Evolutionary conservation across 257 asterid species (phyloP), one percentile per base, ranked within the genome.

Genomic region (Euphrasia confusa): DNA sequence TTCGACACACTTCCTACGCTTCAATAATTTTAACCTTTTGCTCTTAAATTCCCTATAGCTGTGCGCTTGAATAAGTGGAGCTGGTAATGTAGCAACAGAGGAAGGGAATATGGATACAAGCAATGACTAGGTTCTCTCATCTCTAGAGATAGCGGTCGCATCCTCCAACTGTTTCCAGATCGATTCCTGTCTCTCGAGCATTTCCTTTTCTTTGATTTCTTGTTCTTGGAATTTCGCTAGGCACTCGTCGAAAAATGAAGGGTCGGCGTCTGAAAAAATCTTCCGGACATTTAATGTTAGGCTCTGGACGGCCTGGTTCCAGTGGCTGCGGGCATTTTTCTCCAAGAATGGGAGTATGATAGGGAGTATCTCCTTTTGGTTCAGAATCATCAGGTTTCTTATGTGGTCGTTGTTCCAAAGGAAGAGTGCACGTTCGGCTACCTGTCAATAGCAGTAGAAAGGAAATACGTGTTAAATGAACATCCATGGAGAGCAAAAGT

Each of bases 371-470:
- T 69, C 81, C 33, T 77, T 57, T 53, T 71, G 75, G 74, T 84
- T 81, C 64, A 52, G 72, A 58, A 60, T 69, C 10, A 84, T 77
- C 45, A 81, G 71, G 58, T 52, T 75, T 57, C 82, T 73, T 73
- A 84, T 81, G 66, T 84, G 84, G 58, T 81, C 88, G 3, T 79
- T 84, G 32, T 84, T 84, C 88, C 91, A 84, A 47, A 81, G 63
- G 76, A 79, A 79, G 60, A 84, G 76, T n/a, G 88, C 85, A 54
- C 91, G 85, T 63, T 81, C 91, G 5, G 90, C 88, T 28, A 84
- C 90, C 90, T 84, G 79, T 30, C 69, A 60, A 48, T 5, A 26
- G 39, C 35, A 59, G 61, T 33, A 17, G 60, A 4, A 58, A 32
- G 48, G 12, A 61, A 33, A 69, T 60, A 11, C 27, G 61, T 60